Base-by-base conservation (phyloP, 192 early-diverging fungal species). In the Oehlia diaphana region DNA sequence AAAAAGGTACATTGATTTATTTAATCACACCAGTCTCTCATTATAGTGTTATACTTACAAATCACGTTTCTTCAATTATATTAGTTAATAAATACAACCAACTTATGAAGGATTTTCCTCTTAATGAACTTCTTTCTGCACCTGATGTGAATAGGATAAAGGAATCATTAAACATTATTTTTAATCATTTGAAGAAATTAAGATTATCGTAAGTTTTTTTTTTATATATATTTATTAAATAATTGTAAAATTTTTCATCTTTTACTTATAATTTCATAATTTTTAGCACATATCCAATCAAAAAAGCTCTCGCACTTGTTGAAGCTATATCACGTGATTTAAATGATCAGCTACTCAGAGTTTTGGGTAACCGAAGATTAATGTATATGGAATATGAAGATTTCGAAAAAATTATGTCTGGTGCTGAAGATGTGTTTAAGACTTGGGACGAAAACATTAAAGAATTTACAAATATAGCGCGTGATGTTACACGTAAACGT, bases 41-140 rank as follows among this genome's bases (percentile, higher is more conserved):
- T 73, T 26, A 39, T 2, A 8, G 9, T 7, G 13, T 44, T 21
- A 16, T 9, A 9, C 37, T 50, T 33, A 50, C 8, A 49, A 76
- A 63, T 67, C 42, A 9, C 63, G 9, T 58, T n/a, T 67, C 10
- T 79, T 61, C 19, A 42, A 44, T 78, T 61, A 61, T 50, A 31
- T 49, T 75, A 80, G 97, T 98, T 8, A 87, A 89, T 80, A 96
- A 94, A 78, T 99, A 97, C 91, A 99, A 99, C 82, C 93, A 93
- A 80, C 88, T 99, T 49, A 99, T 99, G 97, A 95, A 94, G 85
- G 98, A 99, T 71, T 99, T 99, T 74, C 98, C 98, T 21, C 84
- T 99, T 62, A 96, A 96, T 83, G 98, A 99, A 83, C 88, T 99
- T 47, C 88, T 99, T 67, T 91, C 98, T 8, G 95, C 97, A 0